phyloP scores from a whole-genome alignment of 129 eudicot genomes.

The Arctium lappa region DNA sequence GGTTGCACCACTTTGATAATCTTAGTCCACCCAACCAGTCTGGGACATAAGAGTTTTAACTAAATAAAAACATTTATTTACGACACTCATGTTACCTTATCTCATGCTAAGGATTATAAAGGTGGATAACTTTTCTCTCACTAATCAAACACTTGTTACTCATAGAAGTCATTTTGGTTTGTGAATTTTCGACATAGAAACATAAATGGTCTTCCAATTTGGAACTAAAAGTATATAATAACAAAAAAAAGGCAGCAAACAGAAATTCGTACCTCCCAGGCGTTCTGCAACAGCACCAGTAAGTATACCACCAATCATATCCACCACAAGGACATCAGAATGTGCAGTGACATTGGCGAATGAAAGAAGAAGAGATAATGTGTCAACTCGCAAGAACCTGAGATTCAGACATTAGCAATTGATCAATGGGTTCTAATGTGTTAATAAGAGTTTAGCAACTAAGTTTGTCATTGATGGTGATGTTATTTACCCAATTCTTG shows the following conservation, averaged over 20 bases:
- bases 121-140: background rate
- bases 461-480: slow-evolving; percentile 1
- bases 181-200: background rate
- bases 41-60: background rate
- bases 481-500: slow-evolving; percentile 65
- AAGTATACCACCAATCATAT: slow-evolving; percentile 84
- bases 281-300: slow-evolving; percentile 96
- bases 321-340: slow-evolving; percentile 85
- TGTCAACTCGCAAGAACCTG: slow-evolving; percentile 83
- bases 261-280: slow-evolving; percentile 62
- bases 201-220: background rate
- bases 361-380: slow-evolving; percentile 78
- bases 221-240: background rate
- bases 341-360: slow-evolving; percentile 78
- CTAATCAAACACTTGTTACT: background rate
- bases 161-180: background rate
- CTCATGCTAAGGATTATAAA: background rate
- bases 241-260: background rate
- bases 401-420: slow-evolving; percentile 4
- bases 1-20: too few species aligned
- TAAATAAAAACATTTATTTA: too few species aligned
- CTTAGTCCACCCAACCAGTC: background rate
- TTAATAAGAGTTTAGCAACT: background rate
- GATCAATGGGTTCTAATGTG: background rate
- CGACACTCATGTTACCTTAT: background rate